These are phyloP conservation scores for Vigna radiata DNA, from an alignment of 306 rosid species.

Conservation along the genomic window DNA sequence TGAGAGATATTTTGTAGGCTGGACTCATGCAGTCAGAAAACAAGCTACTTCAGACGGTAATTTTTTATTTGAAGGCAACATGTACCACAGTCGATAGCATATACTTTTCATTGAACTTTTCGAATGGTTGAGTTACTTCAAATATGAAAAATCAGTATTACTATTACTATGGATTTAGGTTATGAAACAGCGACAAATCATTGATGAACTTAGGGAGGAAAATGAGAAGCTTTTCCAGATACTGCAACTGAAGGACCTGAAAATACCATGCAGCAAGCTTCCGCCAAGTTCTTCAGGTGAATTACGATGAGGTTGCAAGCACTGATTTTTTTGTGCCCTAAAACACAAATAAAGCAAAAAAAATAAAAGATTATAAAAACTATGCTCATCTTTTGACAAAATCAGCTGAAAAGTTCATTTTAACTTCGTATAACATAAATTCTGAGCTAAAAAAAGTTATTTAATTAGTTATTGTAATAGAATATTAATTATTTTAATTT, in stretches of 20 bases:
- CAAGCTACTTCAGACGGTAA: conserved; percentile 72
- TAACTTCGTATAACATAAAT: no score
- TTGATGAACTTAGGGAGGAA: conserved; percentile 77
- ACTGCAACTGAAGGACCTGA: conserved; percentile 65
- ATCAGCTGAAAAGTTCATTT: no score
- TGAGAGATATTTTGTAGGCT: conserved; percentile 50
- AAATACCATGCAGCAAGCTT: conserved; percentile 65
- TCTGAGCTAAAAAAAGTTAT: no score
- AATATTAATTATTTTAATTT: no score
- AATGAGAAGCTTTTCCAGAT: conserved; percentile 75
- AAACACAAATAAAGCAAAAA: no score
- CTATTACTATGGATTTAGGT: conserved; percentile 53
- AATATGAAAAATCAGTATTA: background rate
- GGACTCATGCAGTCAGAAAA: conserved; percentile 60
- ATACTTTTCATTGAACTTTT: conserved; percentile 2
- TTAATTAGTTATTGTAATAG: no score
- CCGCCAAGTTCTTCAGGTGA: conserved; percentile 55
- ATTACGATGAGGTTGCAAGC: conserved; percentile 35
- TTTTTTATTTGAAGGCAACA: conserved; percentile 5
- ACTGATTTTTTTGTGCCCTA: conserved; percentile 44
- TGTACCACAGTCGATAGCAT: background rate
- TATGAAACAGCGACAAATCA: conserved; percentile 69
- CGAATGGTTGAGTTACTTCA: conserved; percentile 5
- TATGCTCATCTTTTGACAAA: no score
- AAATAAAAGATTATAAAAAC: no score